These are phyloP conservation scores for Fomitopsis pulvina DNA, from an alignment of 768 basidiomycete species.

Conservation along the genomic window DNA sequence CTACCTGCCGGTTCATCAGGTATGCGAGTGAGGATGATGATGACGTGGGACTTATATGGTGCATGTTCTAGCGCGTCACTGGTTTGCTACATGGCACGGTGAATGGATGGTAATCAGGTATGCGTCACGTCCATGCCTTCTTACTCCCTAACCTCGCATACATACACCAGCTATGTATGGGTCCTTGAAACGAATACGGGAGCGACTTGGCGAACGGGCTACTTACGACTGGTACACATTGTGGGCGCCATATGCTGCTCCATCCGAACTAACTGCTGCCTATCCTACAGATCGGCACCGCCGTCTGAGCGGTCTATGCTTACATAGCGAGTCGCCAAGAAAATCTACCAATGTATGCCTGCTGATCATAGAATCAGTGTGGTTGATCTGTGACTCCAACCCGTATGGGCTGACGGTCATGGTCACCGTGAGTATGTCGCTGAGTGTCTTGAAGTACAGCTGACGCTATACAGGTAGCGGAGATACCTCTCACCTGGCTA, in stretches of 20 bases:
- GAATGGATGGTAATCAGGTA: conserved; percentile 44
- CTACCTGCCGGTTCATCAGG: conserved; percentile 29
- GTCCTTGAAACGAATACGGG: conserved; percentile 46
- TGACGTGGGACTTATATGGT: background rate
- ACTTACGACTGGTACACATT: conserved; percentile 34
- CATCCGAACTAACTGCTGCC: conserved; percentile 4
- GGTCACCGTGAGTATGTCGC: conserved; percentile 27
- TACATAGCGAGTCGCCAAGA: conserved; percentile 25
- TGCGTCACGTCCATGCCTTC: background rate
- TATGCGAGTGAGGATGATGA: conserved; percentile 4
- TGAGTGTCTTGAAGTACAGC: background rate
- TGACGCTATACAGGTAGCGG: conserved; percentile 28
- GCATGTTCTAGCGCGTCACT: conserved; percentile 25
- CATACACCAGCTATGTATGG: conserved; percentile 34
- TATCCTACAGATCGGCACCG: conserved; percentile 22
- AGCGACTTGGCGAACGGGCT: conserved; percentile 43
- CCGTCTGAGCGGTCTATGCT: conserved; percentile 24
- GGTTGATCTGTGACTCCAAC: conserved; percentile 32
- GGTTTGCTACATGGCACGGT: conserved; percentile 33
- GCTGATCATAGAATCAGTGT: conserved; percentile 20
- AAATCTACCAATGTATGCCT: conserved; percentile 14
- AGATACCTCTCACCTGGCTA: conserved; percentile 40
- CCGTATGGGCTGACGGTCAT: conserved; percentile 35
- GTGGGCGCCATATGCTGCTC: background rate
- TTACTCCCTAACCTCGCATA: conserved; percentile 30